These are phyloP conservation scores for Mycosarcoma mackinlayi DNA, from an alignment of 1,284 basidiomycete species.

Conservation along the genomic window DNA sequence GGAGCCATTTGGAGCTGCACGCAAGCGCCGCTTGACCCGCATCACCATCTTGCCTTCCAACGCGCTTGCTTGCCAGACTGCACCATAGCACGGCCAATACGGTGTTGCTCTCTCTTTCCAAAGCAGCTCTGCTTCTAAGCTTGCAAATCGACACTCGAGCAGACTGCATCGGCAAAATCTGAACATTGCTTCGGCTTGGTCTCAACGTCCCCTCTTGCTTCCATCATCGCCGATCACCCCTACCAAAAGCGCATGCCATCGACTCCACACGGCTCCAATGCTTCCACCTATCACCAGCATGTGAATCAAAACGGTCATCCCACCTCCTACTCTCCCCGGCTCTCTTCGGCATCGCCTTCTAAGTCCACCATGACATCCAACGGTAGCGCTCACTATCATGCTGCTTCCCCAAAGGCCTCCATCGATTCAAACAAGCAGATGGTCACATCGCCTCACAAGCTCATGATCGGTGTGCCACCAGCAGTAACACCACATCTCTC, in stretches of 20 bases:
- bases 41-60: too few relatives aligned
- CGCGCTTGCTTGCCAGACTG: too few relatives aligned
- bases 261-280: conserved; percentile 28
- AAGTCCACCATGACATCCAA: conserved; percentile 26
- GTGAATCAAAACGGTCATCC: conserved; percentile 25
- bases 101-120: too few relatives aligned
- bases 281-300: conserved; percentile 18
- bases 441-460: conserved; percentile 35
- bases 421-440: conserved; percentile 16
- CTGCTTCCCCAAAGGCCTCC: conserved; percentile 7
- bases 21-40: too few relatives aligned
- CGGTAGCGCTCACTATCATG: conserved; percentile 16
- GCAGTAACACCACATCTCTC: conserved; percentile 28
- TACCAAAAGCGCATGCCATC: conserved; percentile 31
- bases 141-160: too few relatives aligned
- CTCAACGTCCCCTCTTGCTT: too few relatives aligned
- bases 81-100: too few relatives aligned
- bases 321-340: conserved; percentile 3
- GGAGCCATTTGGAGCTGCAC: too few relatives aligned
- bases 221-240: background rate
- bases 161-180: too few relatives aligned
- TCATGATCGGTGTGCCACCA: conserved; percentile 50
- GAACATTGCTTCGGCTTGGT: too few relatives aligned
- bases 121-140: too few relatives aligned
- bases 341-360: background rate